Conservation (phyloP, 2,329 filamentous ascomycete species). For the Bimuria novae-zelandiae region DNA sequence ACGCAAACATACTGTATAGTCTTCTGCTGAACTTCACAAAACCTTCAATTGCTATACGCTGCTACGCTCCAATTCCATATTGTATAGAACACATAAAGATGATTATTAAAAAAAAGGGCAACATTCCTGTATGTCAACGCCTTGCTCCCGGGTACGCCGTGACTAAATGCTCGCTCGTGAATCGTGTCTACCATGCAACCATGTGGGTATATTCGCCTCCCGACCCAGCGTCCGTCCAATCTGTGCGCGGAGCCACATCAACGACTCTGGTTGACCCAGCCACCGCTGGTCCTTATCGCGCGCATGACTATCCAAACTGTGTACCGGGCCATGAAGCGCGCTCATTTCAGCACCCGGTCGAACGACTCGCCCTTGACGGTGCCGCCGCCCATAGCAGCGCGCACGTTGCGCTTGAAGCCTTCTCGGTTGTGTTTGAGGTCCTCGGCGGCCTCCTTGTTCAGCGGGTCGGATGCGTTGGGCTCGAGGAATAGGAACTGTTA, state of each 20-base stretch:
- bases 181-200: slow-evolving; percentile 9
- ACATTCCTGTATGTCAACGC: slow-evolving; percentile 31
- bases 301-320: neutral
- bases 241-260: neutral
- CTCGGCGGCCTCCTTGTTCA: slow-evolving; percentile 97
- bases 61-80: neutral
- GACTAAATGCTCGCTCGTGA: slow-evolving; percentile 30
- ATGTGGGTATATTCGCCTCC: neutral
- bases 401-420: slow-evolving; percentile 88
- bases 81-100: no score
- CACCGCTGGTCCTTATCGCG: neutral
- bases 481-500: slow-evolving; percentile 92
- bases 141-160: slow-evolving; percentile 34
- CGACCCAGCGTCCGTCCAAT: neutral
- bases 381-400: slow-evolving; percentile 80
- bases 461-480: slow-evolving; percentile 93
- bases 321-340: neutral
- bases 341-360: slow-evolving; percentile 75
- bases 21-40: neutral
- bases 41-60: neutral
- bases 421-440: slow-evolving; percentile 86
- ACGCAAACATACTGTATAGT: no score
- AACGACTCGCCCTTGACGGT: slow-evolving; percentile 73
- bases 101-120: no score
- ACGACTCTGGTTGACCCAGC: neutral